Conservation (phyloP, 306 rosid species). For the Medicago truncatula region MtrunA17r5.0-ANR NC_053042.1:41747001-41747500, state of each 20-base stretch:
- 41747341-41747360: slow-evolving; percentile 42
- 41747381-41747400: slow-evolving; percentile 41
- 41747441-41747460: slow-evolving; percentile 7
- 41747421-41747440: background rate
- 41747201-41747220: background rate
- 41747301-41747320: background rate
- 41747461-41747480: slow-evolving; percentile 8
- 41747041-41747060: no score
- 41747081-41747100: no score
- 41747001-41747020: no score
- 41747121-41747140: no score
- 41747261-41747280: background rate
- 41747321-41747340: slow-evolving; percentile 13
- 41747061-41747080: no score
- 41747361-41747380: slow-evolving; percentile 36
- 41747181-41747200: no score
- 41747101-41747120: no score
- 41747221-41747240: background rate
- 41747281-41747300: background rate
- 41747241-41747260: background rate
- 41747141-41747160: no score
- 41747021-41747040: no score
- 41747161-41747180: no score
- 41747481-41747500: slow-evolving; percentile 30
- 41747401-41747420: slow-evolving; percentile 26